Evolutionary conservation across 2,329 filamentous ascomycete species (phyloP).

Genomic region (Cladophialophora exuberans): DNA sequence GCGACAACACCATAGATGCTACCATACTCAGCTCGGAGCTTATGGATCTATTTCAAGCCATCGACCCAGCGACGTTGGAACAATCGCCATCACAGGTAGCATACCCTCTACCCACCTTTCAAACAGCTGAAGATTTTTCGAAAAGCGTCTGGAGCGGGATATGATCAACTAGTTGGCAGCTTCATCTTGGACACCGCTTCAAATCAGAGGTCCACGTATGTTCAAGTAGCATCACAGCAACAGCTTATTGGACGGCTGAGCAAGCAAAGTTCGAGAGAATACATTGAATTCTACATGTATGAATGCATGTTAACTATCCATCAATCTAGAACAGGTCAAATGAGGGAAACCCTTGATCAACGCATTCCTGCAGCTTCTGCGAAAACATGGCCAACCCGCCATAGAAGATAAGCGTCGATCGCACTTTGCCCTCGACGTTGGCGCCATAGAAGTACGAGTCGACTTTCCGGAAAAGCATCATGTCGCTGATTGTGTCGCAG

Average conservation of each 20-base stretch:
- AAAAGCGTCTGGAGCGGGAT: conserved; percentile 4
- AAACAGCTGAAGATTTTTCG: conserved; percentile 4
- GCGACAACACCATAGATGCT: conserved; percentile 12
- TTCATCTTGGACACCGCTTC: background rate
- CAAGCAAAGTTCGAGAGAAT: background rate
- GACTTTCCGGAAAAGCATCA: conserved; percentile 40
- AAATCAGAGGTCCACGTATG: background rate
- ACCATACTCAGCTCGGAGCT: conserved; percentile 14
- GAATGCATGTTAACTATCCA: background rate
- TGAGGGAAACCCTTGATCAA: conserved; percentile 5
- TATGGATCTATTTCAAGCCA: conserved; percentile 17
- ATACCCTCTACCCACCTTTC: conserved; percentile 2
- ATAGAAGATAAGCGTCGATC: conserved; percentile 19
- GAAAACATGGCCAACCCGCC: conserved; percentile 19
- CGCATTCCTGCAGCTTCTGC: conserved; percentile 16
- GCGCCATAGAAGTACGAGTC: conserved; percentile 59
- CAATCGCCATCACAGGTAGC: conserved; percentile 1
- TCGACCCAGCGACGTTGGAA: conserved; percentile 9
- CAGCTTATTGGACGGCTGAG: background rate
- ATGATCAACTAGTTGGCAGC: background rate
- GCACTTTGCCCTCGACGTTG: conserved; percentile 56
- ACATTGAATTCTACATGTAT: background rate
- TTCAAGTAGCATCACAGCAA: background rate
- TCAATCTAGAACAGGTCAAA: conserved; percentile 5
- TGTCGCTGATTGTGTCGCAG: conserved; percentile 35